Conservation (phyloP, 2,329 filamentous ascomycete species). For the Colletotrichum graminicola region DNA sequence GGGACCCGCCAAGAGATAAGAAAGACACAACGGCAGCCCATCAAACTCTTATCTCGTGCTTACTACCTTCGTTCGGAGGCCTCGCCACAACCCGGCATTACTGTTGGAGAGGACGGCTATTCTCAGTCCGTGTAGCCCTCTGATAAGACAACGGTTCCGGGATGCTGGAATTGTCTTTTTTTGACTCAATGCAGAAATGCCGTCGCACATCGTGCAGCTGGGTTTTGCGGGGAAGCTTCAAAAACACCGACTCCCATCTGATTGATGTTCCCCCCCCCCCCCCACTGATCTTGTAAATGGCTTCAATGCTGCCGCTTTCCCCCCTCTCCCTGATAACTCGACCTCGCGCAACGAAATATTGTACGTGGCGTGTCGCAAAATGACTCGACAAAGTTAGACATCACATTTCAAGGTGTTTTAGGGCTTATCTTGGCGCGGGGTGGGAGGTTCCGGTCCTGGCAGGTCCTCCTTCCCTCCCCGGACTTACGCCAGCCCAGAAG, state of each 20-base stretch:
- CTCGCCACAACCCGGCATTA: conserved; percentile 18
- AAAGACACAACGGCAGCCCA: conserved; percentile 21
- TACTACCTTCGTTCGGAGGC: background rate
- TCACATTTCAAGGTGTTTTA: background rate
- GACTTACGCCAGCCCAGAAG: background rate
- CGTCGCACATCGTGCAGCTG: conserved; percentile 28
- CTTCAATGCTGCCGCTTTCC: background rate
- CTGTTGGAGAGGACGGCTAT: conserved; percentile 8
- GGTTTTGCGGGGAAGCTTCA: conserved; percentile 29
- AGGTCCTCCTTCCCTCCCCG: background rate
- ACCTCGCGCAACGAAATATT: background rate
- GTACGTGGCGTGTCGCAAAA: background rate
- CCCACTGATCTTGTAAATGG: background rate
- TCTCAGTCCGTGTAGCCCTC: background rate
- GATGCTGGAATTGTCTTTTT: conserved; percentile 17
- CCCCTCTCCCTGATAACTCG: too few relatives aligned
- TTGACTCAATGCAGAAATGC: conserved; percentile 35
- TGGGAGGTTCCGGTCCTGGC: background rate
- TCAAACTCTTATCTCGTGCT: conserved; percentile 25
- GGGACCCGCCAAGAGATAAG: conserved; percentile 41
- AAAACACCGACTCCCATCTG: background rate
- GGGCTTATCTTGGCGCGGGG: conserved; percentile 34
- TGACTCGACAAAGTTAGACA: conserved; percentile 13
- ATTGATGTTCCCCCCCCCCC: background rate
- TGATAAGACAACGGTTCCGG: conserved; percentile 30